A percentile compares a stretch with the other conserved stretches of the same genome.
These are phyloP conservation scores for Vigna reflexopilosa DNA, from an alignment of 306 rosid genomes.

Conservation along the genomic window DNA sequence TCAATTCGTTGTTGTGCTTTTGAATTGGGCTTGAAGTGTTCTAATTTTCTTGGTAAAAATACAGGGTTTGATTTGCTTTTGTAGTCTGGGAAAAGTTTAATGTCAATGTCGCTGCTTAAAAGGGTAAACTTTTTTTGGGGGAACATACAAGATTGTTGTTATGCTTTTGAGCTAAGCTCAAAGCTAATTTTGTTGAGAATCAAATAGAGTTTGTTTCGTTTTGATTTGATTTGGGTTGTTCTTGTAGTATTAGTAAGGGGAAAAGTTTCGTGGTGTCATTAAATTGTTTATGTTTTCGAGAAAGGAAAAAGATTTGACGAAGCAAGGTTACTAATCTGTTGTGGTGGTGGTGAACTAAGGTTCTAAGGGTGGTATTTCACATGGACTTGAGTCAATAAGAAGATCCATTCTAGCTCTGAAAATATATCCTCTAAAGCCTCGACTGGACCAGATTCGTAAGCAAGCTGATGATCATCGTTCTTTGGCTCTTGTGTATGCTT, in stretches of 20 bases:
- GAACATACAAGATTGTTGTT: not conserved
- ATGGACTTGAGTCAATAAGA: conserved; percentile 58
- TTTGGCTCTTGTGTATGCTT: conserved; percentile 75
- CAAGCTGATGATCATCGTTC: conserved; percentile 89
- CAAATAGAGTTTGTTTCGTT: not conserved
- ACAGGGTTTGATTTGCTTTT: not conserved
- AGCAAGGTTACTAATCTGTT: conserved; percentile 7
- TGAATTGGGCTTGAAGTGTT: conserved; percentile 50
- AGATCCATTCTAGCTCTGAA: conserved; percentile 81
- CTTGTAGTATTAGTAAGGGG: not conserved
- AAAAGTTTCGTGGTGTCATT: not conserved
- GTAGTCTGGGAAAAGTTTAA: conserved; percentile 3
- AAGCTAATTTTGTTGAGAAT: not conserved
- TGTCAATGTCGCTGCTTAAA: conserved; percentile 6
- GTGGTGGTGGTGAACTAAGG: conserved; percentile 54
- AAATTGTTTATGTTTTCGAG: not conserved
- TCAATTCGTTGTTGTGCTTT: conserved; percentile 6
- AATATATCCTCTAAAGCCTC: conserved; percentile 91
- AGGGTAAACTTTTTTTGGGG: not conserved
- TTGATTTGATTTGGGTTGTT: not conserved
- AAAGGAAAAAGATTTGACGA: conserved; percentile 21
- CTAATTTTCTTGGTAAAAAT: conserved; percentile 1
- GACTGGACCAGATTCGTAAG: conserved; percentile 89
- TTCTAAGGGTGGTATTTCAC: conserved; percentile 52
- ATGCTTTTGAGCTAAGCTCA: not conserved